Evolutionary conservation across 371 early-diverging fungal species (phyloP).

Genomic region (Dichotomocladium elegans): DNA sequence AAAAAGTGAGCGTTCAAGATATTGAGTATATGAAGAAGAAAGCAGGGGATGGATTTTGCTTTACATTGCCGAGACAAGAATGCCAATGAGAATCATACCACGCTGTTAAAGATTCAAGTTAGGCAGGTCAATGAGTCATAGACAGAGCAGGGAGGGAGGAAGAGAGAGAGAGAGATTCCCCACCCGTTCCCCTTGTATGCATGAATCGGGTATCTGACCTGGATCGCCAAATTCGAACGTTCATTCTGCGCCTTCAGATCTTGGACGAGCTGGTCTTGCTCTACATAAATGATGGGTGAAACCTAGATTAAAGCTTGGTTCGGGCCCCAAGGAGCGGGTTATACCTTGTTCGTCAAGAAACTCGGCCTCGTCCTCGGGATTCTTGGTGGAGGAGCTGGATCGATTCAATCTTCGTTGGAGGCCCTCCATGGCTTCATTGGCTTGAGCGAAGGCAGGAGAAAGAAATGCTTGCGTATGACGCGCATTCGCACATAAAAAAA

Average conservation of each 20-base stretch:
- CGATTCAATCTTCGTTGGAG: constrained; percentile 8
- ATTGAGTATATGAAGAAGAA: background rate
- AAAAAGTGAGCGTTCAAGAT: too few relatives aligned
- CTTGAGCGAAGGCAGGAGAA: too few relatives aligned
- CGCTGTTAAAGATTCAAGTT: constrained; percentile 9
- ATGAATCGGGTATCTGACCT: constrained; percentile 9
- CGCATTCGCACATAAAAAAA: too few relatives aligned
- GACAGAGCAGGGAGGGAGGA: too few relatives aligned
- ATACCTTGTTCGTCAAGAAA: constrained; percentile 37
- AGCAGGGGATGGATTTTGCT: background rate
- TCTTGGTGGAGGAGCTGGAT: background rate
- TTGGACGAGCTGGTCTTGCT: constrained; percentile 29
- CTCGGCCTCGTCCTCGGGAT: constrained; percentile 25
- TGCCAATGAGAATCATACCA: constrained; percentile 20
- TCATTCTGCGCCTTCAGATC: constrained; percentile 31
- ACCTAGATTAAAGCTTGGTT: background rate
- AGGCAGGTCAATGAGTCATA: too few relatives aligned
- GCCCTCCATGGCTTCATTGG: constrained; percentile 10
- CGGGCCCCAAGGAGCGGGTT: too few relatives aligned
- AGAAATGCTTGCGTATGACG: too few relatives aligned
- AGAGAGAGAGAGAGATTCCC: too few relatives aligned
- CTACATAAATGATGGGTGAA: constrained; percentile 7
- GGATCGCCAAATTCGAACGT: constrained; percentile 25
- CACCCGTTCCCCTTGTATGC: background rate
- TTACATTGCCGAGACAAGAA: constrained; percentile 23